These are phyloP conservation scores for Lactarius indigo DNA, from an alignment of 768 basidiomycete species.

Conservation along the genomic window DNA sequence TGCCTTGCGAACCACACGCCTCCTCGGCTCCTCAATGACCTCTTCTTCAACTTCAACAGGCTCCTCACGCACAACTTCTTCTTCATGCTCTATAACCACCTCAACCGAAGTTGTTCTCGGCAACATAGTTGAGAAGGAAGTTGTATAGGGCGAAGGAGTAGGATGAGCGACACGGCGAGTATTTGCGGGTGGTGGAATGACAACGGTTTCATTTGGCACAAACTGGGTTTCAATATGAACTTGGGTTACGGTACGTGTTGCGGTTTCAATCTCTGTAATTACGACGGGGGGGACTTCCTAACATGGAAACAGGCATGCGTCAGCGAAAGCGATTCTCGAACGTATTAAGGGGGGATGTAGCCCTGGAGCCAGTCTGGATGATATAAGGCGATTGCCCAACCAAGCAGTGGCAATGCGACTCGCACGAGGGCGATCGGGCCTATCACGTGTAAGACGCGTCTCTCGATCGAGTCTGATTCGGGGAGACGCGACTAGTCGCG, in stretches of 20 bases:
- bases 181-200: constrained; percentile 72
- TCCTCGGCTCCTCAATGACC: constrained; percentile 41
- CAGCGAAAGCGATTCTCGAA: constrained; percentile 23
- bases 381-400: neutral
- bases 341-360: constrained; percentile 28
- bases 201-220: constrained; percentile 44
- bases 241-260: constrained; percentile 50
- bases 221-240: constrained; percentile 36
- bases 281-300: constrained; percentile 42
- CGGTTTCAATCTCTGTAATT: constrained; percentile 53
- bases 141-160: constrained; percentile 58
- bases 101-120: constrained; percentile 75
- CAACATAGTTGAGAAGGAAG: constrained; percentile 53
- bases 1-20: constrained; percentile 42
- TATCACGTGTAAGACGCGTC: constrained; percentile 27
- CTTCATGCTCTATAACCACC: constrained; percentile 57
- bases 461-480: constrained; percentile 29
- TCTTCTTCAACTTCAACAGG: constrained; percentile 40
- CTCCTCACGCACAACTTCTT: constrained; percentile 31
- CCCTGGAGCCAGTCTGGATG: constrained; percentile 19
- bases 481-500: constrained; percentile 26
- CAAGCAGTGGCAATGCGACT: constrained; percentile 29
- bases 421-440: constrained; percentile 21
- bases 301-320: constrained; percentile 23
- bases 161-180: constrained; percentile 74